phyloP scores from a whole-genome alignment of 108 stramenopile genomes.

The Seminavis robusta region DNA sequence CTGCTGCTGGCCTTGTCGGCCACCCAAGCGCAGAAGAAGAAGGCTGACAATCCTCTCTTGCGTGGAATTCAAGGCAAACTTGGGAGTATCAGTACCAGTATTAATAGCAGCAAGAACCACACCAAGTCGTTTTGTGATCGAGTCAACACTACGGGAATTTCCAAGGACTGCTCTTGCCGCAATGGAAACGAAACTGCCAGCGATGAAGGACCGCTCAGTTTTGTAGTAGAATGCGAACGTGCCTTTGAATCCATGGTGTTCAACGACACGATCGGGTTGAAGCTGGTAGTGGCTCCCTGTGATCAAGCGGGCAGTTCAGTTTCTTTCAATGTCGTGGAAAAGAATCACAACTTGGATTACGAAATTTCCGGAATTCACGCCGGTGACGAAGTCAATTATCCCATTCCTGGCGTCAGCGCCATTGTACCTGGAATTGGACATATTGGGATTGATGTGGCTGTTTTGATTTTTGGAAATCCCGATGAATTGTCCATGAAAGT shows the following conservation, averaged over 20 bases:
- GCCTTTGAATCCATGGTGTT: conserved; percentile 22
- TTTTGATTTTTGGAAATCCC: conserved; percentile 37
- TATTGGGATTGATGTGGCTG: conserved; percentile 33
- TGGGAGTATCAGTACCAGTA: too few species aligned
- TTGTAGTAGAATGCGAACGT: conserved; percentile 37
- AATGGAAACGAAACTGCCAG: too few species aligned
- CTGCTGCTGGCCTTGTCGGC: too few species aligned
- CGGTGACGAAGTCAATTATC: conserved; percentile 35
- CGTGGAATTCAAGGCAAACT: too few species aligned
- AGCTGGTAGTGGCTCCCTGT: conserved; percentile 44
- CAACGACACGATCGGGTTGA: conserved; percentile 49
- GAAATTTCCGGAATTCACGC: conserved; percentile 24
- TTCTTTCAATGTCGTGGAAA: conserved; percentile 32
- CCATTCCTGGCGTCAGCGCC: conserved; percentile 36
- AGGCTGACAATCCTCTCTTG: too few species aligned
- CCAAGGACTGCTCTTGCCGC: conserved; percentile 33
- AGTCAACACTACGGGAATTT: conserved; percentile 28
- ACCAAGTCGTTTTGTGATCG: conserved; percentile 28
- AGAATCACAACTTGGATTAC: conserved; percentile 32
- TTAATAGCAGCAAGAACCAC: conserved; percentile 1
- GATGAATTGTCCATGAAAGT: conserved; percentile 32
- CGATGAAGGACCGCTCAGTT: conserved; percentile 23
- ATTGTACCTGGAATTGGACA: conserved; percentile 32
- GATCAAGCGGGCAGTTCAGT: conserved; percentile 30
- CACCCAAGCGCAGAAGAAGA: too few species aligned